Evolutionary conservation across 805 yeast genomes (phyloP), one percentile per base, ranked within the genome.

Genomic region (Kregervanrija delftensis): DNA sequence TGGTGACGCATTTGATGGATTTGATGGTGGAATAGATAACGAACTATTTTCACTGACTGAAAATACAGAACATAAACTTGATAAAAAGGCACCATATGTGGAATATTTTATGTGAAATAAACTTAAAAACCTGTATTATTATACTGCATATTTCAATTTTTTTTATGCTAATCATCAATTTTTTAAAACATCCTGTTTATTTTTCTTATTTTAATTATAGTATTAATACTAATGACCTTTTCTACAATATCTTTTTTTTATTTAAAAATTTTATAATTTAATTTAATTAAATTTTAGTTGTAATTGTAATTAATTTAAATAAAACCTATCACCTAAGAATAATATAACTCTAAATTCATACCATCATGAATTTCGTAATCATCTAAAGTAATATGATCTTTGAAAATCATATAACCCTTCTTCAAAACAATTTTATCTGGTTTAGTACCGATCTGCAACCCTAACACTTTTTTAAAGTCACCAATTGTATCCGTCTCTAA

Each of bases 281-380:
- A 22, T 22, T 5, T 22, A 22, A 6, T 22, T 5, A 5, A 22
- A 22, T 22, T 22, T 22, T 22, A 5, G 8, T 8, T 22, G 28
- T 22, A 22, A 8, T 22, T 22, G 28, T 22, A 32, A 17, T 38
- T 30, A 11, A 11, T 15, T 38, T 22, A 31, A 38, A 33, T 30
- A 10, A 32, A 17, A 16, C n/a, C 8, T 56, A 8, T 13, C 16
- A 33, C 11, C 39, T 57, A 83, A 22, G 80, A 68, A 58, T 85
- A 85, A 56, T 87, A 93, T 61, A 91, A 66, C 65, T 91, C 99
- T 52, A 91, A 64, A 62, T 83, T 87, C 49, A 85, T 82, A 9
- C 96, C 95, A 61, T 89, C 83, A 58, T 89, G 96, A 14, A 91
- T 80, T 61, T 91, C 99, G 59, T 93, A 91, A 63, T 91, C 99